Base-by-base conservation (phyloP, 169 alveolate genomes). In the Plasmodium ovale region DNA sequence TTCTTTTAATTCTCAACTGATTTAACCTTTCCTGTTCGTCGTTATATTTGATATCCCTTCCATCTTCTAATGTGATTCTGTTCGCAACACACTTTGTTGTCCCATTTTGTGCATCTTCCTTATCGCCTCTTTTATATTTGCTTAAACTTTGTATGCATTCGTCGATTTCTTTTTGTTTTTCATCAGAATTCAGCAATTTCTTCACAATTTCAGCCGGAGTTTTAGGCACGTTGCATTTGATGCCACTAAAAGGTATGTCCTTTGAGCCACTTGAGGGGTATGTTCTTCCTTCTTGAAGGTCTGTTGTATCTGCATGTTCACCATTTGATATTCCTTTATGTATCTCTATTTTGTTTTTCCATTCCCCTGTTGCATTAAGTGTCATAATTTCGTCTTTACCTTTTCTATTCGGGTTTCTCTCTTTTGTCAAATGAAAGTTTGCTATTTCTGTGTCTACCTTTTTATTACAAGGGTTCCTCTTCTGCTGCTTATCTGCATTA, bases 141-240 rank as follows among this genome's bases (percentile, higher is more conserved):
- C 44, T 33, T 58, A 65, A 44, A 19, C 62, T 82, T 51, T 54
- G 72, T 49, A 82, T 47, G 42, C 68, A 51, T 39, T 82, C 84
- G 49, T 64, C 60, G 65, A 23, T n/a, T 1, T 23, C 31, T 51
- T 82, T 67, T 58, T 82, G 72, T 37, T 82, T 82, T 42, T 65
- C 79, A 37, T 65, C 72, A 64, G 19, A 42, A 16, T 51, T 67
- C 7, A 82, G 71, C n/a, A 82, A 31, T 53, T 64, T 23, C 31
- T 67, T 53, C 12, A 82, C 82, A 2, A 64, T 62, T 29, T 82
- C 84, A 16, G 53, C 29, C 0, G 87, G 87, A 5, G 73, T 35
- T 58, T 31, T 64, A 27, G 42, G 31, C 47, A 21, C 19, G 27
- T 35, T 16, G 27, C 35, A 31, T 29, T 64, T n/a, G 12, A 21